Conservation (phyloP, 257 asterid species). For the Solanum virginianum region DNA sequence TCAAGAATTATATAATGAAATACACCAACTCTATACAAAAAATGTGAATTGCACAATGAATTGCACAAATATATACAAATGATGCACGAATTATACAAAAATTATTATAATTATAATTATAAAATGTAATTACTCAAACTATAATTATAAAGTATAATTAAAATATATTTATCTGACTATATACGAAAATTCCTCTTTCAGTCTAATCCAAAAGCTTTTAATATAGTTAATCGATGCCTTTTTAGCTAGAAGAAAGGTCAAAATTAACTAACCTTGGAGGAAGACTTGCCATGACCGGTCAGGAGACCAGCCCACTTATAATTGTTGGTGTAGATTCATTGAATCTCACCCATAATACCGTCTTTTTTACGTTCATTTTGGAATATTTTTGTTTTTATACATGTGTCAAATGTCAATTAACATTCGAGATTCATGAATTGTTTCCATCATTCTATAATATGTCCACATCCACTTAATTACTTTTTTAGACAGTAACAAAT, state of each 20-base stretch:
- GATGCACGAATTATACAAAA: no score
- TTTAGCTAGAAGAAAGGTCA: neutral
- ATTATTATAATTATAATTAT: no score
- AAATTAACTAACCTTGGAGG: neutral
- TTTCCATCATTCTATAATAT: neutral
- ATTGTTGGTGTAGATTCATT: constrained; percentile 11
- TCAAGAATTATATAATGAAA: no score
- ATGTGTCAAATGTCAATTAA: neutral
- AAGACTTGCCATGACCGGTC: constrained; percentile 6
- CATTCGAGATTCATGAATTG: neutral
- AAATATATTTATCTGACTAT: no score
- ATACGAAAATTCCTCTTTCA: no score
- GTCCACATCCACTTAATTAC: constrained; percentile 1
- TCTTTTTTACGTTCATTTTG: neutral
- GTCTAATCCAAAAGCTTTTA: neutral
- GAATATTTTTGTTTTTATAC: neutral
- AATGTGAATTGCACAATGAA: no score
- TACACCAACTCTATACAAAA: no score
- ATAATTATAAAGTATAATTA: no score
- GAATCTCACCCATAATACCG: neutral
- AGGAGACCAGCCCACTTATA: neutral
- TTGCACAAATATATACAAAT: no score
- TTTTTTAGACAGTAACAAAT: neutral
- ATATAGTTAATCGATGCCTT: neutral
- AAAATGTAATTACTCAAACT: no score